Percentiles rank a stretch among this genome's conserved stretches.
Evolutionary conservation across 176 grass and related monocot genomes (phyloP).

Genomic region (Ampelocalamus luodianensis): DNA sequence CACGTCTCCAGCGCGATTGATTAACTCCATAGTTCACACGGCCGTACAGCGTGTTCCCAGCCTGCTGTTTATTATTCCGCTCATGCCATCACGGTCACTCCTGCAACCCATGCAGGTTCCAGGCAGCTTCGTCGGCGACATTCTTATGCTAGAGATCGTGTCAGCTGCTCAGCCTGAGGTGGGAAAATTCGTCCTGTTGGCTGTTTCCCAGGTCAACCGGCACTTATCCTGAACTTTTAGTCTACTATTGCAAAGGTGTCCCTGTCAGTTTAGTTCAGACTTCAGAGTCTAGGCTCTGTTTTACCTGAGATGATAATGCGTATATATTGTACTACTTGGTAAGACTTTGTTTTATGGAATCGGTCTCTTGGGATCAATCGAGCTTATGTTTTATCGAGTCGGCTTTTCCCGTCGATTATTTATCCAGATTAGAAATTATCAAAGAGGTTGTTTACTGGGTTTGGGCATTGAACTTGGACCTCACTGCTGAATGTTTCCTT

Average conservation of each 20-base stretch:
- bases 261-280: constrained; percentile 17
- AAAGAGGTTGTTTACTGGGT: background rate
- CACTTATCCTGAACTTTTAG: background rate
- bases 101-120: constrained; percentile 21
- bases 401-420: background rate
- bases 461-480: background rate
- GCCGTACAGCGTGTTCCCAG: background rate
- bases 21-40: constrained; percentile 36
- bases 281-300: background rate
- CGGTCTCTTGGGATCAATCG: background rate
- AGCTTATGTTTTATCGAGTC: background rate
- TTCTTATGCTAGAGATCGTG: background rate
- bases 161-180: constrained; percentile 12
- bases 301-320: background rate
- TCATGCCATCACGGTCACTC: background rate
- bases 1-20: background rate
- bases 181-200: background rate
- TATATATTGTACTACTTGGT: background rate
- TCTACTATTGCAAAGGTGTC: background rate
- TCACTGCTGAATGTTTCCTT: constrained; percentile 14
- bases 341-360: background rate
- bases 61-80: background rate
- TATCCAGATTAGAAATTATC: background rate
- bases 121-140: constrained; percentile 19
- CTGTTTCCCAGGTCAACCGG: constrained; percentile 17